Evolutionary conservation across 768 basidiomycete genomes (phyloP).

Genomic region (Suillus paluster): DNA sequence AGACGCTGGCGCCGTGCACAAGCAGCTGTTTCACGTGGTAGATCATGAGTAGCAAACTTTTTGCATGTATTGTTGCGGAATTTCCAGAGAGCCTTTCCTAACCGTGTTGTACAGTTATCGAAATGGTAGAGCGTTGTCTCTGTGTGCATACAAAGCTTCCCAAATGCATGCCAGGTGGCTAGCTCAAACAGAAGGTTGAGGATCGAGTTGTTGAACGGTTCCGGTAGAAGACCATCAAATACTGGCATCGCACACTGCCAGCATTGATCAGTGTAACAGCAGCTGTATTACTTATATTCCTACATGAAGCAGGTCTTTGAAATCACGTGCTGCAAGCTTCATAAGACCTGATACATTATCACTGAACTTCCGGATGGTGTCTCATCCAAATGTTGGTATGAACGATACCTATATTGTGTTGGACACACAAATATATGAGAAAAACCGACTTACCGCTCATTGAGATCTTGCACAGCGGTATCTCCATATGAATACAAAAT

Average conservation of each 20-base stretch:
- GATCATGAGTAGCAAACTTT: no score
- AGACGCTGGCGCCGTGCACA: constrained; percentile 3
- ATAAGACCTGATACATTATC: constrained; percentile 38
- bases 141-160: constrained; percentile 25
- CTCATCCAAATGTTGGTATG: no score
- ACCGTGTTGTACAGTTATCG: constrained; percentile 5
- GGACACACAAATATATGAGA: no score
- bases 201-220: constrained; percentile 12
- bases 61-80: constrained; percentile 28
- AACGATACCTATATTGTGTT: no score
- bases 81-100: constrained; percentile 22
- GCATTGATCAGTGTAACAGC: constrained; percentile 13
- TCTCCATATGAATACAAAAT: constrained; percentile 19
- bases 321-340: constrained; percentile 41
- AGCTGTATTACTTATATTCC: no score
- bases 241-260: constrained; percentile 5
- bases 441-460: no score
- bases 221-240: constrained; percentile 19
- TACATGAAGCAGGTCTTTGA: constrained; percentile 40
- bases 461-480: constrained; percentile 15
- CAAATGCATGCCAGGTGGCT: constrained; percentile 22
- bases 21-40: constrained; percentile 10
- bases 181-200: constrained; percentile 20
- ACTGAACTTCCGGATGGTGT: constrained; percentile 34
- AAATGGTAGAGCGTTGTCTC: constrained; percentile 13